Conservation (phyloP, 768 basidiomycete species). For the Lactarius akahatsu region DNA sequence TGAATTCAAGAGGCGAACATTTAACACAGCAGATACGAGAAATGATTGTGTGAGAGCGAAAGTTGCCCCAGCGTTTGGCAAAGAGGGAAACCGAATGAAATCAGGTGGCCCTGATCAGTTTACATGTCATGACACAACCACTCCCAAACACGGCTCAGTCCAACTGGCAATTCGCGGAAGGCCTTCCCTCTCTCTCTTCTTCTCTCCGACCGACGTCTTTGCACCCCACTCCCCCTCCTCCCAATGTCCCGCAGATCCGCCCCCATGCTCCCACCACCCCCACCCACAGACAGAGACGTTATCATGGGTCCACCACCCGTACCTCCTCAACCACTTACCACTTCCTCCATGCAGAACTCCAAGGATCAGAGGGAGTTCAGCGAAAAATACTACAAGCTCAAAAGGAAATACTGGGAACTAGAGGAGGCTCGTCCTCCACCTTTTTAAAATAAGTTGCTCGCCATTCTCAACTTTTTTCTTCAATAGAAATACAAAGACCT, state of each 20-base stretch:
- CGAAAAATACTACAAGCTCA: slow-evolving; percentile 67
- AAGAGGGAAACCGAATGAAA: not conserved
- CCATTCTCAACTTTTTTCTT: not conserved
- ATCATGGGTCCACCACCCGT: slow-evolving; percentile 52
- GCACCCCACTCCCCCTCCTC: slow-evolving; percentile 21
- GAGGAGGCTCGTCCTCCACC: slow-evolving; percentile 54
- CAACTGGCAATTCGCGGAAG: slow-evolving; percentile 31
- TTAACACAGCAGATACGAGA: slow-evolving; percentile 15
- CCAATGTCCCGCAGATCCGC: slow-evolving; percentile 22
- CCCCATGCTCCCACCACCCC: slow-evolving; percentile 30
- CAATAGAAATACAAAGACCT: slow-evolving; percentile 60
- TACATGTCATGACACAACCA: slow-evolving; percentile 28
- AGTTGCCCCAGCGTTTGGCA: not conserved
- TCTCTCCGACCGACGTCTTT: slow-evolving; percentile 26
- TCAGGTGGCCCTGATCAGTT: slow-evolving; percentile 24
- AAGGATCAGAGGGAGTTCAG: slow-evolving; percentile 46
- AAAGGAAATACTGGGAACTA: slow-evolving; percentile 63
- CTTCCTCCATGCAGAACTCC: slow-evolving; percentile 34
- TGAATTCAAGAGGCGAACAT: not conserved
- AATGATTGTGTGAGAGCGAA: slow-evolving; percentile 14
- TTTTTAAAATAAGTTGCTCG: not conserved
- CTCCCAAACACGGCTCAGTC: slow-evolving; percentile 29
- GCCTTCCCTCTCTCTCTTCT: slow-evolving; percentile 30
- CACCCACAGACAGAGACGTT: slow-evolving; percentile 48
- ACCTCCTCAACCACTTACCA: slow-evolving; percentile 37